A percentile compares a stretch with the other conserved stretches of the same genome.
phyloP scores from a whole-genome alignment of 495 filamentous ascomycete species.

The Aspergillus sclerotiicarbonarius region DNA sequence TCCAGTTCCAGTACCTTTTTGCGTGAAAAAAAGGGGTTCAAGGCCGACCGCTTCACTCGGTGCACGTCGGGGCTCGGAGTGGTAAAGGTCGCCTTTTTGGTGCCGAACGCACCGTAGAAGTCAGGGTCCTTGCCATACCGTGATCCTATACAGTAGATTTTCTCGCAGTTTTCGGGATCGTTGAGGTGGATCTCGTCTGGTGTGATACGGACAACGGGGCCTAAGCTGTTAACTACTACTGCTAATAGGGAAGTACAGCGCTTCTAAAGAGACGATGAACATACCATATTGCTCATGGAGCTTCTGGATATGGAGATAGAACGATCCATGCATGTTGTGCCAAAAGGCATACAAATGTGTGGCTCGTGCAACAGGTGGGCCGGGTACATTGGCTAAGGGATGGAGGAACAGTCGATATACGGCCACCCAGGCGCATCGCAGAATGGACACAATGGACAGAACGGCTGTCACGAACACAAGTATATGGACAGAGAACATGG shows the following conservation, averaged over 20 bases:
- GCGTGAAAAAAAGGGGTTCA: slow-evolving; percentile 45
- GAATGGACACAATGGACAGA: background rate
- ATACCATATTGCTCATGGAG: slow-evolving; percentile 21
- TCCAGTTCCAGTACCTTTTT: slow-evolving; percentile 32
- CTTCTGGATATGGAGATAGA: slow-evolving; percentile 19
- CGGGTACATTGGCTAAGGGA: slow-evolving; percentile 24
- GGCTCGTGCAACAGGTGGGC: slow-evolving; percentile 20
- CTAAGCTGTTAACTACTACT: slow-evolving; percentile 4
- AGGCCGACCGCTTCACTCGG: slow-evolving; percentile 25
- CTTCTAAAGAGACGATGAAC: background rate
- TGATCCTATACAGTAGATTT: slow-evolving; percentile 30
- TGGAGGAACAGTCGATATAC: slow-evolving; percentile 31
- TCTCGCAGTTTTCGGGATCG: slow-evolving; percentile 38
- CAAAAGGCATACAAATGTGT: slow-evolving; percentile 19
- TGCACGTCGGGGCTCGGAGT: slow-evolving; percentile 30
- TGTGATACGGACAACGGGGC: slow-evolving; percentile 34
- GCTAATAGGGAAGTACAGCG: no score
- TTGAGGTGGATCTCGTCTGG: slow-evolving; percentile 40
- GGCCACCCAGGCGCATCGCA: slow-evolving; percentile 4
- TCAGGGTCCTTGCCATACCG: slow-evolving; percentile 29
- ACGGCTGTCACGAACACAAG: slow-evolving; percentile 7
- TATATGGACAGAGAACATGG: slow-evolving; percentile 2
- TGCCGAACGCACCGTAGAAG: slow-evolving; percentile 22
- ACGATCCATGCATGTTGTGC: slow-evolving; percentile 15
- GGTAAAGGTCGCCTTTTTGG: slow-evolving; percentile 18